Evolutionary conservation across 2,329 filamentous ascomycete species (phyloP).

Genomic region (Aspergillus vadensis): DNA sequence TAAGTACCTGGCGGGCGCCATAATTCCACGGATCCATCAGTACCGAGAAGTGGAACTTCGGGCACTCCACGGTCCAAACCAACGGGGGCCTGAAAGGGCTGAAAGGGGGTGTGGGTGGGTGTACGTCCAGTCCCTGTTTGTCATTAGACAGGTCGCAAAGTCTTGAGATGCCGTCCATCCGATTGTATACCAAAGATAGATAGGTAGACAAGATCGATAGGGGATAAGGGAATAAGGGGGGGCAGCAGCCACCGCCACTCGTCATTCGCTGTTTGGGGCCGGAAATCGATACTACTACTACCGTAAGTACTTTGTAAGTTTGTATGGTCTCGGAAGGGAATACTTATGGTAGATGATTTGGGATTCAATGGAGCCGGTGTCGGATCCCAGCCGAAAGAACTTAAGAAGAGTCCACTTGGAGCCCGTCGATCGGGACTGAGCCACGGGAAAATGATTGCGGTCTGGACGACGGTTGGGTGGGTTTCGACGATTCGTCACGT

Average conservation of each 20-base stretch:
- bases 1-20: background rate
- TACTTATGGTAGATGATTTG: background rate
- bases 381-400: slow-evolving; percentile 10
- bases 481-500: background rate
- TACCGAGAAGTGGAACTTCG: background rate
- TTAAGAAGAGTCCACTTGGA: background rate
- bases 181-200: background rate
- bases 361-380: slow-evolving; percentile 3
- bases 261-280: background rate
- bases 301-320: too few relatives aligned
- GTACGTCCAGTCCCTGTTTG: background rate
- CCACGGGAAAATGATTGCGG: slow-evolving; percentile 3
- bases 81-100: background rate
- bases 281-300: background rate
- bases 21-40: background rate
- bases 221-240: background rate
- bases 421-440: slow-evolving; percentile 6
- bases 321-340: too few relatives aligned
- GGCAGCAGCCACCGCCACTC: background rate
- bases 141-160: background rate
- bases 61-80: background rate
- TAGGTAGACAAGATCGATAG: background rate
- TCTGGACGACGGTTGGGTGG: slow-evolving; percentile 7
- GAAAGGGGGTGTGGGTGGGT: too few relatives aligned
- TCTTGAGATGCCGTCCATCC: background rate